Base-by-base conservation (phyloP, 2,329 filamentous ascomycete genomes). In the Apiospora rasikravindrae region DNA sequence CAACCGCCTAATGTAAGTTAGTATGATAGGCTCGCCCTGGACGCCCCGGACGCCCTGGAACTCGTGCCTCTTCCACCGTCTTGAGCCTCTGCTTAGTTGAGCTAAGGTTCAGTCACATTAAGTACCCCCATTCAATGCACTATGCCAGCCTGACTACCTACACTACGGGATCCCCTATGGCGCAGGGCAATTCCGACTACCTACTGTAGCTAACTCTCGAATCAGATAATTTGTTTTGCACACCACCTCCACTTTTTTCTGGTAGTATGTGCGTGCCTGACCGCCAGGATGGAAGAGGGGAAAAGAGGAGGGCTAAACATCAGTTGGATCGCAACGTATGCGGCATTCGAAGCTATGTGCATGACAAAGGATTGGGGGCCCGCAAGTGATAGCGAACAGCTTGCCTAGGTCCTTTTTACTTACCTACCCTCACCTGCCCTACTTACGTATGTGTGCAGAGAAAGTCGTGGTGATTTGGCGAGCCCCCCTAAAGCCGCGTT, bases 41-140 rank as follows among this genome's bases (percentile, higher is more conserved):
- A 1, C 33, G 33, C 33, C 33, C 33, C 8, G 33, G 33, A 5
- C 33, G 33, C 33, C 33, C 33, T 5, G 33, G 33, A 37, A 40
- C 33, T 64, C 19, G 57, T 64, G 7, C 57, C n/a, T 37, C 33
- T 37, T 37, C 8, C 33, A 6, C 33, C 40, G 33, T 64, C 57
- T 40, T 64, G 57, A 64, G 29, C 29, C 33, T 64, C 57, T 64
- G 8, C 33, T 37, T 37, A 37, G 33, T 37, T 37, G 33, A 40
- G 57, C 57, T 40, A 64, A 64, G 57, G 57, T 64, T 40, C 57
- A 40, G 33, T 64, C 57, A 64, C 57, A 64, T 64, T 64, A 64
- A 64, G 57, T 64, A 64, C 57, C 19, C 22, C 57, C 22, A 40
- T 64, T 40, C 22, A 64, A 64, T 64, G 57, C 57, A 22, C 57